phyloP scores from a whole-genome alignment of 179 eudicot species.

The Carnegiea gigantea region DNA sequence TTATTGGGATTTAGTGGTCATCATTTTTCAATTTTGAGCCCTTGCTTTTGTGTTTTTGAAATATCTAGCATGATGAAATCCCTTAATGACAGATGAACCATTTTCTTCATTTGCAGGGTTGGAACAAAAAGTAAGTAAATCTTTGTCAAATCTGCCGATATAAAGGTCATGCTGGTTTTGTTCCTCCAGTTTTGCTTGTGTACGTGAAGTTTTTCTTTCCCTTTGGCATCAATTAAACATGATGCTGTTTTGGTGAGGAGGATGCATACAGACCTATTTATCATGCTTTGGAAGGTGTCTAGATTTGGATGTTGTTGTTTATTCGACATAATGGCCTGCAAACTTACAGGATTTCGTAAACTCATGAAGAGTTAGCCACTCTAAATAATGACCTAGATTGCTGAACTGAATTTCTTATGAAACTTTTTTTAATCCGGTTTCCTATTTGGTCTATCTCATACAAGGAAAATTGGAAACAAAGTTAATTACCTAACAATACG shows the following conservation, averaged over 20 bases:
- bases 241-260: not conserved
- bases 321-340: not conserved
- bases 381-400: not conserved
- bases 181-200: not conserved
- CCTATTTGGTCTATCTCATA: not conserved
- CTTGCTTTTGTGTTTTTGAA: not conserved
- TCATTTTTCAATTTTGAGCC: not conserved
- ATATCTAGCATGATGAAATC: not conserved
- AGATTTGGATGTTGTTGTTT: not conserved
- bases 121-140: slow-evolving; percentile 88
- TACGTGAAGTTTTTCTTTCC: not conserved
- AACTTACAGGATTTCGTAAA: not conserved
- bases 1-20: not conserved
- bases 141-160: slow-evolving; percentile 12
- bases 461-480: not conserved
- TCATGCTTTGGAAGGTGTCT: not conserved
- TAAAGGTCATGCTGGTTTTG: slow-evolving; percentile 19
- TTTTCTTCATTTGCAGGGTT: slow-evolving; percentile 69
- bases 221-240: not conserved
- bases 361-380: not conserved
- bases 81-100: slow-evolving; percentile 20
- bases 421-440: not conserved
- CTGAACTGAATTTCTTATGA: not conserved
- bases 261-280: not conserved
- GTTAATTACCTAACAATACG: slow-evolving; percentile 1